Percentiles rank a stretch among this genome's conserved stretches.
Evolutionary conservation across 352 stramenopile genomes (phyloP).

Genomic region (Pythium aquatile): DNA sequence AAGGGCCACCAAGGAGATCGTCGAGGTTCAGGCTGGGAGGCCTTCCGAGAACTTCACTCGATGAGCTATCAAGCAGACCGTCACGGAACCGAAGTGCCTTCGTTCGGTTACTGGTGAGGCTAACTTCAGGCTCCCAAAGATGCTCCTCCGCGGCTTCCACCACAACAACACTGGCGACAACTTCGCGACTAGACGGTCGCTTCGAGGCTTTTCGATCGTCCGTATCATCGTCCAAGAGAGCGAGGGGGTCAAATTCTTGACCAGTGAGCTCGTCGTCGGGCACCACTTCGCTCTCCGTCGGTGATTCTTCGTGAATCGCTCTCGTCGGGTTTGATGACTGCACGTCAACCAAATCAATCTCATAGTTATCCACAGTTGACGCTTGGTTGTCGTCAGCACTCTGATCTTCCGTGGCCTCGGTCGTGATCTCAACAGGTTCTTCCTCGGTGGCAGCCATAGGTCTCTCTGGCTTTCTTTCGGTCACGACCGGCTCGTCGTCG

Average conservation of each 20-base stretch:
- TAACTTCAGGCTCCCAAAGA: slow-evolving; percentile 3
- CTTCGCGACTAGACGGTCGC: background rate
- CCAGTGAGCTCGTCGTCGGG: background rate
- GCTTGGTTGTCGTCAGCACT: background rate
- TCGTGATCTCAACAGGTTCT: background rate
- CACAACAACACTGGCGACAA: background rate
- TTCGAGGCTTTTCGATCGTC: background rate
- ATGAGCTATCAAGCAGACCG: slow-evolving; percentile 12
- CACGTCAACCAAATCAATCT: background rate
- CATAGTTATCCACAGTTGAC: background rate
- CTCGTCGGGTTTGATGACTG: background rate
- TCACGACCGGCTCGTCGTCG: background rate
- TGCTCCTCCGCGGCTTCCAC: background rate
- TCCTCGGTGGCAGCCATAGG: background rate
- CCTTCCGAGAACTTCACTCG: slow-evolving; percentile 2
- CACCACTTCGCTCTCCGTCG: background rate
- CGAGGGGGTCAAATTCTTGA: slow-evolving; percentile 13
- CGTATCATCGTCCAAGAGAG: slow-evolving; percentile 11
- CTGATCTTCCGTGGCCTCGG: background rate
- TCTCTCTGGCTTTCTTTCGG: background rate
- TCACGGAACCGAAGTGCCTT: slow-evolving; percentile 23
- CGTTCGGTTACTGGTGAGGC: background rate
- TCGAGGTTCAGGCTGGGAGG: slow-evolving; percentile 24
- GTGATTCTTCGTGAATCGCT: background rate
- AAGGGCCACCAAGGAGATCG: slow-evolving; percentile 15